A percentile compares a stretch with the other conserved stretches of the same genome.
Conservation (phyloP, 805 yeast species). For the Candida pseudoglaebosa region DNA sequence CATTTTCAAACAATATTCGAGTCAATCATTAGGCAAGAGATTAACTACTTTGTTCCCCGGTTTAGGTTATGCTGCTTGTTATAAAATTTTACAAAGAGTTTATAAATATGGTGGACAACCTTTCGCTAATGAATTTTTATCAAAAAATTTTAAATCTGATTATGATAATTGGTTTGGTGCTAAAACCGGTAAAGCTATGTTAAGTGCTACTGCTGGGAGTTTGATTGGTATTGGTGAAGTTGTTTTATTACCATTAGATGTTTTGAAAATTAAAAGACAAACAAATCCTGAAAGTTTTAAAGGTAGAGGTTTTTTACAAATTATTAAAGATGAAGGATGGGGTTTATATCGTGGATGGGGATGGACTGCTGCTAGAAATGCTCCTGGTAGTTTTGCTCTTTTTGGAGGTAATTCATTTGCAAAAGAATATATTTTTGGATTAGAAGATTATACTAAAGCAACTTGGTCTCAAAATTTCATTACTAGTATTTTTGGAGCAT, state of each 20-base stretch:
- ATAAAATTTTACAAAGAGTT: constrained; percentile 94
- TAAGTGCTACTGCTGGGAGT: constrained; percentile 97
- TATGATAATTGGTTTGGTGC: constrained; percentile 81
- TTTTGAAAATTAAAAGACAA: constrained; percentile 96
- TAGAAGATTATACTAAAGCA: constrained; percentile 83
- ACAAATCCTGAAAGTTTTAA: constrained; percentile 99
- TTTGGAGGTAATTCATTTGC: constrained; percentile 99
- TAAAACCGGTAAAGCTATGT: constrained; percentile 94
- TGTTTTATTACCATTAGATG: constrained; percentile 91
- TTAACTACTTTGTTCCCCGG: constrained; percentile 91
- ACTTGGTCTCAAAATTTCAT: constrained; percentile 94
- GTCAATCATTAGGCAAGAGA: constrained; percentile 65
- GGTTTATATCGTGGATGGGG: constrained; percentile 98
- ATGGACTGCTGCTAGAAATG: constrained; percentile 99
- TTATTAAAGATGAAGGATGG: constrained; percentile 85
- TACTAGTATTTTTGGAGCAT: constrained; percentile 94
- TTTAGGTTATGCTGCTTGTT: constrained; percentile 95
- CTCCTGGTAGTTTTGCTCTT: constrained; percentile 96
- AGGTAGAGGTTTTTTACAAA: constrained; percentile 92
- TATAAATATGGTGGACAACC: constrained; percentile 99
- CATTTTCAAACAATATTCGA: constrained; percentile 79
- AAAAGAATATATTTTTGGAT: constrained; percentile 87
- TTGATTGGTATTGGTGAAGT: constrained; percentile 97
- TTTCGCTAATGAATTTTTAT: constrained; percentile 89
- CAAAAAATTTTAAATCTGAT: constrained; percentile 61